Evolutionary conservation across 768 basidiomycete species (phyloP).

Genomic region (Tubosaeta sp.): DNA sequence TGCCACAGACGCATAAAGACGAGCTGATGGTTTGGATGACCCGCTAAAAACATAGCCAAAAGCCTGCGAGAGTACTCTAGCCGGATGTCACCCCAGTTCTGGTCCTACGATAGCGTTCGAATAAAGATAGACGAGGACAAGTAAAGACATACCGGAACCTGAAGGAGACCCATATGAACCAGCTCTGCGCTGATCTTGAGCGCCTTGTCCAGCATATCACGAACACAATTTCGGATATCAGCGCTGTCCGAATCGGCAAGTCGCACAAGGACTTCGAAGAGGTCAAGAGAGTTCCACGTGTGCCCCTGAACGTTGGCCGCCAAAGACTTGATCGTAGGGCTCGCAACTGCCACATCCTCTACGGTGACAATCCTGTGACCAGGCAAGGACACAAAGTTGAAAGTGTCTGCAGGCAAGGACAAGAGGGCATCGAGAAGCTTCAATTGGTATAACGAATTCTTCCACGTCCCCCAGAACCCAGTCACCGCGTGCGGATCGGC

Average conservation of each 20-base stretch:
- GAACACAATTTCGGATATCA: constrained; percentile 72
- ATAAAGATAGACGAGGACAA: background rate
- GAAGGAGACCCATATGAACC: constrained; percentile 88
- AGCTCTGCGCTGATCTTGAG: constrained; percentile 92
- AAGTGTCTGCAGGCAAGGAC: constrained; percentile 83
- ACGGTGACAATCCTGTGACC: constrained; percentile 80
- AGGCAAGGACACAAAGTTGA: constrained; percentile 88
- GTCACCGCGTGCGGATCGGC: constrained; percentile 73
- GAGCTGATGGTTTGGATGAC: constrained; percentile 92
- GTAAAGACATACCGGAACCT: constrained; percentile 69
- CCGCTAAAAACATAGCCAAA: constrained; percentile 84
- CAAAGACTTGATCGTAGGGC: constrained; percentile 87
- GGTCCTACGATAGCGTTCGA: constrained; percentile 42
- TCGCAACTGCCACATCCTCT: constrained; percentile 80
- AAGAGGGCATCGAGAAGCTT: constrained; percentile 85
- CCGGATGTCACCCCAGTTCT: constrained; percentile 84
- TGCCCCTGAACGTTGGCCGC: constrained; percentile 88
- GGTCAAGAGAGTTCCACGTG: constrained; percentile 91
- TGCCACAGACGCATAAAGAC: constrained; percentile 98
- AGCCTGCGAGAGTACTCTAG: constrained; percentile 83
- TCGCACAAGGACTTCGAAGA: constrained; percentile 84
- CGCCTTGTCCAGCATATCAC: constrained; percentile 92
- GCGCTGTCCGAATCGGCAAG: constrained; percentile 65
- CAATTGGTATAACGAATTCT: constrained; percentile 80
- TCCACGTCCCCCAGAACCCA: constrained; percentile 86